phyloP scores from a whole-genome alignment of 2,329 filamentous ascomycete species.

The Colletotrichum lentis region DNA sequence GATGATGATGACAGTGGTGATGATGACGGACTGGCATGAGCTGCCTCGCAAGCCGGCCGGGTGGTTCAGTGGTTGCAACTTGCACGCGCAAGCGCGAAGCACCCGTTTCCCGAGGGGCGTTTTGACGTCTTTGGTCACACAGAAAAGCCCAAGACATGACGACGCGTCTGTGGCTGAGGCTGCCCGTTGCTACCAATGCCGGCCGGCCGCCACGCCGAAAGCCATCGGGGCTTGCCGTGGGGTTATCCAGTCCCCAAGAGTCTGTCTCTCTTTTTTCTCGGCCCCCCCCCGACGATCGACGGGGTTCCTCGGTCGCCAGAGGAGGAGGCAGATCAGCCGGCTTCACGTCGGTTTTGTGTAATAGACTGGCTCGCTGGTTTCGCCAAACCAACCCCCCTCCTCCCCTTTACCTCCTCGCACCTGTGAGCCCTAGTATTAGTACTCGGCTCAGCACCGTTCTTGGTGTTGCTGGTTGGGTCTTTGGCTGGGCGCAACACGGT shows the following conservation, averaged over 20 bases:
- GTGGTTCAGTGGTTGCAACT: too few species aligned
- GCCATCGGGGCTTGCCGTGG: too few species aligned
- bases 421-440: too few species aligned
- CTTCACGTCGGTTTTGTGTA: constrained; percentile 19
- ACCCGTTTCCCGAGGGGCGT: background rate
- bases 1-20: too few species aligned
- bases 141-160: background rate
- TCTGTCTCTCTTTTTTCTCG: too few species aligned
- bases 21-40: too few species aligned
- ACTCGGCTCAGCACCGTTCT: too few species aligned
- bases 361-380: constrained; percentile 10
- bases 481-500: constrained; percentile 18
- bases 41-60: background rate
- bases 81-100: background rate
- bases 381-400: too few species aligned
- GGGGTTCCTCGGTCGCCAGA: constrained; percentile 1
- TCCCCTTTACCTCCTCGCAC: too few species aligned
- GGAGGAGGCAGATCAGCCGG: constrained; percentile 21
- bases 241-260: too few species aligned
- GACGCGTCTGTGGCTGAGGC: background rate
- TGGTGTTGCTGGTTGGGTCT: background rate
- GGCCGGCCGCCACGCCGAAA: background rate
- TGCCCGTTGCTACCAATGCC: too few species aligned
- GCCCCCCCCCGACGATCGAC: too few species aligned
- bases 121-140: background rate